These are phyloP conservation scores for Phytophthora multivora DNA, from an alignment of 352 stramenopile species.

Conservation along the genomic window DNA sequence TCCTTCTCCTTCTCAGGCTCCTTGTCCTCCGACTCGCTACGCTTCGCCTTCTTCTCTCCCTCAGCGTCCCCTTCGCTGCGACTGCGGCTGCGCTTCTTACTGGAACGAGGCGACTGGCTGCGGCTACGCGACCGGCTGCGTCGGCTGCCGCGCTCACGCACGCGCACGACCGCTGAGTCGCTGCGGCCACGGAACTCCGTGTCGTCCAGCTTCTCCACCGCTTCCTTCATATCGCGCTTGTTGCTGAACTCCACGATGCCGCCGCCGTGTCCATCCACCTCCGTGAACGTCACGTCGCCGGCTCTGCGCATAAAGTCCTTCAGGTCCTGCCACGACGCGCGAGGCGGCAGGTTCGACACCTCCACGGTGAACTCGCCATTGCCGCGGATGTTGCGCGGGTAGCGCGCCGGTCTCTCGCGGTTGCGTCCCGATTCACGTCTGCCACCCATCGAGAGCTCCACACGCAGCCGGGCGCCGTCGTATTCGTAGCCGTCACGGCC, in stretches of 20 bases:
- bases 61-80: slow-evolving; percentile 35
- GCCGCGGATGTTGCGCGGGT: slow-evolving; percentile 53
- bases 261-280: slow-evolving; percentile 72
- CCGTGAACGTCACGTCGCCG: slow-evolving; percentile 68
- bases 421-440: slow-evolving; percentile 24
- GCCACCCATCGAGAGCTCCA: slow-evolving; percentile 56
- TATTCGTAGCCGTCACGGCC: slow-evolving; percentile 62
- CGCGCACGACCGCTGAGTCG: slow-evolving; percentile 42
- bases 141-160: slow-evolving; percentile 50
- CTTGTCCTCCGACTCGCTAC: slow-evolving; percentile 41
- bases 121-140: slow-evolving; percentile 49
- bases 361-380: slow-evolving; percentile 60
- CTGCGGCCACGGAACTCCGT: slow-evolving; percentile 58
- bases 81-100: slow-evolving; percentile 44
- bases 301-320: slow-evolving; percentile 74
- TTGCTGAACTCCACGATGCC: slow-evolving; percentile 74
- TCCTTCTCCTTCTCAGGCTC: slow-evolving; percentile 16
- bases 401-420: slow-evolving; percentile 31
- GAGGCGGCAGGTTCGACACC: slow-evolving; percentile 57
- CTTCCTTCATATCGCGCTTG: slow-evolving; percentile 73
- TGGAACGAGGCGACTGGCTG: slow-evolving; percentile 41
- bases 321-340: slow-evolving; percentile 69
- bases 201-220: slow-evolving; percentile 70
- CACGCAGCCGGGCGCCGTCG: slow-evolving; percentile 58
- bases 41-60: slow-evolving; percentile 39